Conservation (phyloP, 805 yeast species). For the Ogataea ganodermae region DNA sequence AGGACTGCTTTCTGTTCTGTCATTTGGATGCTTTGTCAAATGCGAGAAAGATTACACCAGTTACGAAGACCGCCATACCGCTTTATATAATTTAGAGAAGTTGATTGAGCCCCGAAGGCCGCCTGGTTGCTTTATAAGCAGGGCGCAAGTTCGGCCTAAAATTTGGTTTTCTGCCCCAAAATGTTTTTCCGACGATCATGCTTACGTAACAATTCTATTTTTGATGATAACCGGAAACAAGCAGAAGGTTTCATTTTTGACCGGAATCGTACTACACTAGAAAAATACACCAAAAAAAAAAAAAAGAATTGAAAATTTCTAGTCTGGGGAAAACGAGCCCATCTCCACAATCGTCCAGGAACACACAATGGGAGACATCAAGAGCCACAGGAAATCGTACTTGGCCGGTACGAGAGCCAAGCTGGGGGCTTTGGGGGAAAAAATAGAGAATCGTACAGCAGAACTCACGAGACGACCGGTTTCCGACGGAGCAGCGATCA, state of each 20-base stretch:
- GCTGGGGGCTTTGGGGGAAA: neutral
- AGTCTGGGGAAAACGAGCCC: neutral
- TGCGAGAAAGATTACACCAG: neutral
- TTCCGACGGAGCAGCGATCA: slow-evolving; percentile 1
- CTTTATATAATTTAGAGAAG: too few relatives aligned
- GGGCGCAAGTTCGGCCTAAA: too few relatives aligned
- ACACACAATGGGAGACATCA: neutral
- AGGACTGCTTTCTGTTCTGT: neutral
- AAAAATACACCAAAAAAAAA: neutral
- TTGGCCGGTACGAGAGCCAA: slow-evolving; percentile 5
- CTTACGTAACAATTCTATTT: too few relatives aligned
- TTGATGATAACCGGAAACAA: too few relatives aligned
- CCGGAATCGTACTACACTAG: too few relatives aligned
- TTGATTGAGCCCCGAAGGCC: too few relatives aligned
- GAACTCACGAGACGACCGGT: slow-evolving; percentile 2
- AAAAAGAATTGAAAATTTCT: neutral
- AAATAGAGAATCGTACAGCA: neutral
- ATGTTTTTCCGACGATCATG: too few relatives aligned
- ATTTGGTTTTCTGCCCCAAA: too few relatives aligned
- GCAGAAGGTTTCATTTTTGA: too few relatives aligned
- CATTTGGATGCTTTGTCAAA: neutral
- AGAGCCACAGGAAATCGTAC: neutral
- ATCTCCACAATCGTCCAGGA: neutral
- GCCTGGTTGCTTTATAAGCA: too few relatives aligned
- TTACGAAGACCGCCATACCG: neutral